phyloP scores from a whole-genome alignment of 2,329 filamentous ascomycete genomes.

The Phoma sp. region DNA sequence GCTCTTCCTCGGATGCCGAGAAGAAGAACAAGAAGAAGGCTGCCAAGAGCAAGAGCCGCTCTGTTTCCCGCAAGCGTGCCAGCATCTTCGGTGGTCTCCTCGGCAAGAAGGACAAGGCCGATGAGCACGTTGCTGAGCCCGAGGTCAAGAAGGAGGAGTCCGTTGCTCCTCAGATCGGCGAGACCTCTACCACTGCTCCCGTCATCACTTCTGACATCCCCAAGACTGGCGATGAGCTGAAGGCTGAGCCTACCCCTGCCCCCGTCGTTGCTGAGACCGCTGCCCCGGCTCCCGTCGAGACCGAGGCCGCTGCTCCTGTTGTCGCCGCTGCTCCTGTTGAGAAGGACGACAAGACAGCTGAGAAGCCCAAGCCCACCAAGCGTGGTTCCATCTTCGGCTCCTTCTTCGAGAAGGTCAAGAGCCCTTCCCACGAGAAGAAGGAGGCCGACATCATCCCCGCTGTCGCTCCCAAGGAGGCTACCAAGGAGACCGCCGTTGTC shows the following conservation, averaged over 20 bases:
- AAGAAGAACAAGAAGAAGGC: slow-evolving; percentile 55
- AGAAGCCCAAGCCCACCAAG: slow-evolving; percentile 73
- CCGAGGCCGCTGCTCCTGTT: slow-evolving; percentile 37
- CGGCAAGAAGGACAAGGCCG: slow-evolving; percentile 65
- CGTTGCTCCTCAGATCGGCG: slow-evolving; percentile 39
- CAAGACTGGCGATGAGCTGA: slow-evolving; percentile 47
- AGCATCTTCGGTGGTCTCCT: slow-evolving; percentile 66
- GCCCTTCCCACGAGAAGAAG: slow-evolving; percentile 69
- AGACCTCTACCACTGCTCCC: slow-evolving; percentile 45
- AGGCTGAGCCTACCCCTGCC: slow-evolving; percentile 53
- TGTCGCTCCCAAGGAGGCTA: slow-evolving; percentile 42
- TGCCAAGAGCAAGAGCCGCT: slow-evolving; percentile 66
- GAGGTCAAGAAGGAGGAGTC: slow-evolving; percentile 54
- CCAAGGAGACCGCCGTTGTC: slow-evolving; percentile 56
- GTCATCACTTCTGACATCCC: slow-evolving; percentile 43
- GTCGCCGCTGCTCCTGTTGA: slow-evolving; percentile 28
- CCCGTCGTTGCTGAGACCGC: slow-evolving; percentile 52
- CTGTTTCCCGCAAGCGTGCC: slow-evolving; percentile 64
- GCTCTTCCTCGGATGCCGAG: slow-evolving; percentile 55
- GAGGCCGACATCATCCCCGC: slow-evolving; percentile 67
- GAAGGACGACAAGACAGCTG: slow-evolving; percentile 49
- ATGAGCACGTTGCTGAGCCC: slow-evolving; percentile 47
- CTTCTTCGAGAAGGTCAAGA: slow-evolving; percentile 68
- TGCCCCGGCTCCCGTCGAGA: slow-evolving; percentile 44
- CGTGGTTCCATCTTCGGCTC: slow-evolving; percentile 84